A percentile compares a stretch with the other conserved stretches of the same genome.
phyloP scores from a whole-genome alignment of 192 early-diverging fungal genomes.

The Rhizoclosmatium globosum region DNA sequence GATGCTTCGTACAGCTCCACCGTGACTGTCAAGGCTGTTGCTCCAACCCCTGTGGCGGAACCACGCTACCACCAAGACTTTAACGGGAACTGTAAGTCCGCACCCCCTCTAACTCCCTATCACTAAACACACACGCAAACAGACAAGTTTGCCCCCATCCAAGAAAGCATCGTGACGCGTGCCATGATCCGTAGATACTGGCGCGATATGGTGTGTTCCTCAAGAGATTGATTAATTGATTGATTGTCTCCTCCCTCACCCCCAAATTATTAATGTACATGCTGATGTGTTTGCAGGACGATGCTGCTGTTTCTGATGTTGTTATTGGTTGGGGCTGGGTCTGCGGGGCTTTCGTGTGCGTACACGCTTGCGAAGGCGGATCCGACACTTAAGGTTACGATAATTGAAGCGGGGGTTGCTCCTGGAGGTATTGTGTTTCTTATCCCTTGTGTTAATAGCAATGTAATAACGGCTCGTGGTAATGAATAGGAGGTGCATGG shows the following conservation, averaged over 20 bases:
- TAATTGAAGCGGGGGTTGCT: constrained; percentile 73
- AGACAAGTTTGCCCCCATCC: constrained; percentile 35
- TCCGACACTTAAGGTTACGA: constrained; percentile 72
- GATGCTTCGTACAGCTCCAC: neutral
- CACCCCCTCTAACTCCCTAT: neutral
- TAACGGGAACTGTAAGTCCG: neutral
- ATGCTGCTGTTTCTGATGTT: constrained; percentile 73
- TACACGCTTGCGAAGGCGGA: constrained; percentile 68
- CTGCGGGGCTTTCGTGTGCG: constrained; percentile 74
- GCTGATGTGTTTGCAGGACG: constrained; percentile 28
- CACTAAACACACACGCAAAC: neutral
- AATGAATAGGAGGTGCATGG: constrained; percentile 64
- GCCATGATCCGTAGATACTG: constrained; percentile 57
- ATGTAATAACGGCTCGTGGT: too few relatives aligned
- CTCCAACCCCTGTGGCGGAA: neutral
- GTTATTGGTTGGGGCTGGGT: constrained; percentile 78
- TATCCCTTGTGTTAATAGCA: too few relatives aligned
- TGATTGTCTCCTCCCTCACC: neutral
- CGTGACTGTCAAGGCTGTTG: constrained; percentile 2
- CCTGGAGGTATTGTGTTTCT: constrained; percentile 50
- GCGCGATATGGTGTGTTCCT: constrained; percentile 56
- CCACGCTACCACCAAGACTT: neutral
- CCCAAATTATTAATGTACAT: neutral
- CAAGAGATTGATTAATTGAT: neutral
- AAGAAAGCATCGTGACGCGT: constrained; percentile 28